Conservation (phyloP, 495 filamentous ascomycete genomes). For the Chaetomium fimeti region DNA sequence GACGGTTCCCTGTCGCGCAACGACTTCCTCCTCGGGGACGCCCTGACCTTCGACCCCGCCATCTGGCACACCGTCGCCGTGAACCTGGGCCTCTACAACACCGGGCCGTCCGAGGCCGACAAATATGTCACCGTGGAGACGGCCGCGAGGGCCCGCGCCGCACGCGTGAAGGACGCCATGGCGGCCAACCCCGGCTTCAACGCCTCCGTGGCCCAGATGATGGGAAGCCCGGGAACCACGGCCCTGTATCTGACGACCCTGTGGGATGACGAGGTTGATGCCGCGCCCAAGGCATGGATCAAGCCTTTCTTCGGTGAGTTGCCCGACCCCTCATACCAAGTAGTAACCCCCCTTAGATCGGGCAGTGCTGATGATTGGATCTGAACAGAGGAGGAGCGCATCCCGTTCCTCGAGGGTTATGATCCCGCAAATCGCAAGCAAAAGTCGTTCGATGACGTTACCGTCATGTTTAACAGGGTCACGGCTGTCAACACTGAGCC, state of each 20-base stretch:
- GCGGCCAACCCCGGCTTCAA: conserved; percentile 28
- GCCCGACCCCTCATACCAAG: not conserved
- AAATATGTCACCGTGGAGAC: conserved; percentile 30
- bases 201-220: conserved; percentile 25
- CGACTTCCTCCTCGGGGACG: conserved; percentile 32
- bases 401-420: conserved; percentile 24
- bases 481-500: not conserved
- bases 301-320: conserved; percentile 31
- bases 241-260: conserved; percentile 31
- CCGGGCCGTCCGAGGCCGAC: conserved; percentile 13
- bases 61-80: conserved; percentile 27
- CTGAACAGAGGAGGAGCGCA: conserved; percentile 24
- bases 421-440: not conserved
- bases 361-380: not conserved
- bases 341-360: not conserved
- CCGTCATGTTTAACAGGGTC: not conserved
- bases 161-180: conserved; percentile 27
- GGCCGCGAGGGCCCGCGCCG: conserved; percentile 30
- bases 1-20: conserved; percentile 34
- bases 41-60: conserved; percentile 27
- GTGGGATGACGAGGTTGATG: conserved; percentile 26
- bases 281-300: conserved; percentile 30
- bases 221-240: conserved; percentile 28
- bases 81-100: conserved; percentile 21
- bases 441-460: not conserved